Evolutionary conservation across 306 rosid species (phyloP).

Genomic region (Lagenaria siceraria): DNA sequence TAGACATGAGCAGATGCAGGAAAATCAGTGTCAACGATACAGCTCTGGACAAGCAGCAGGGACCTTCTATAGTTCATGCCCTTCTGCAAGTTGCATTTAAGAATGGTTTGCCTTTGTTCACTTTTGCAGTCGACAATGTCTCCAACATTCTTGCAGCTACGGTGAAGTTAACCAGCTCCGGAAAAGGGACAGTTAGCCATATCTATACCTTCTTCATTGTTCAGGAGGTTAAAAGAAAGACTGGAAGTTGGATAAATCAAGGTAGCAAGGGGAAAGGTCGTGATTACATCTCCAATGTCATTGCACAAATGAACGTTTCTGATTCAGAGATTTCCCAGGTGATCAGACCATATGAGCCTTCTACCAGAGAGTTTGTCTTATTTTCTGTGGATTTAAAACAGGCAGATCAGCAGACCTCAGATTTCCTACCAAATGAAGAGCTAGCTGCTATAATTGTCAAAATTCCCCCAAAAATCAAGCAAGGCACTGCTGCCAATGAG

Average conservation of each 20-base stretch:
- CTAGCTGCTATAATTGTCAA: constrained; percentile 79
- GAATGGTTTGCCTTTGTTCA: constrained; percentile 74
- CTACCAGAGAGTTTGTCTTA: constrained; percentile 58
- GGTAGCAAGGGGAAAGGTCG: constrained; percentile 53
- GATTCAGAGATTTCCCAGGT: constrained; percentile 33
- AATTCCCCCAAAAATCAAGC: constrained; percentile 28
- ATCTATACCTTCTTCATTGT: constrained; percentile 62
- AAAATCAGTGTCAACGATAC: constrained; percentile 24
- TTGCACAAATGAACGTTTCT: constrained; percentile 87
- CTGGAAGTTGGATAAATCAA: constrained; percentile 64
- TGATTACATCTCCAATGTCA: constrained; percentile 47
- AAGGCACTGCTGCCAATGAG: constrained; percentile 10
- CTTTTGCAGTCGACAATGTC: constrained; percentile 76
- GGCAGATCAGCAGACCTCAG: constrained; percentile 40
- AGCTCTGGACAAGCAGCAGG: constrained; percentile 29
- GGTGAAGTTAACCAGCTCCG: constrained; percentile 36
- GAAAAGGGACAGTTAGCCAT: constrained; percentile 31
- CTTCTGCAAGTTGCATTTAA: constrained; percentile 62
- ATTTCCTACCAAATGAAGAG: constrained; percentile 66
- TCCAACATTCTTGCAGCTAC: constrained; percentile 77
- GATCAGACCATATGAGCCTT: constrained; percentile 21
- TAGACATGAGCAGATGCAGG: constrained; percentile 44
- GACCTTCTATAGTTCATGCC: constrained; percentile 51
- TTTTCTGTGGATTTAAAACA: constrained; percentile 53
- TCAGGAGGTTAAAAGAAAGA: constrained; percentile 67